Evolutionary conservation across 2,329 filamentous ascomycete species (phyloP).

Genomic region (Penicillium sp.): DNA sequence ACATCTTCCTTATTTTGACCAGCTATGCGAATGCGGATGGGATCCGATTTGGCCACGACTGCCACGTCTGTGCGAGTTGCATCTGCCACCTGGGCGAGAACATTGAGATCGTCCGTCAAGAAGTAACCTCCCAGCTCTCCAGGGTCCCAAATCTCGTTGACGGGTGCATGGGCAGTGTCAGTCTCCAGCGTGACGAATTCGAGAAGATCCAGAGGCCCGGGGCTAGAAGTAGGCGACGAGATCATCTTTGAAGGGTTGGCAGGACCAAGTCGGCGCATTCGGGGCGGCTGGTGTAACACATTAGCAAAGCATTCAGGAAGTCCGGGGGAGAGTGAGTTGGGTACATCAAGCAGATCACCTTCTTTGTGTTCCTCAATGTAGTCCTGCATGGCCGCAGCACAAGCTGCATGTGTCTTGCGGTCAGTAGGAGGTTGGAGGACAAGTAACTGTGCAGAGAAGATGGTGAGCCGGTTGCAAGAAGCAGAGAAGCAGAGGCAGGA

Average conservation of each 20-base stretch:
- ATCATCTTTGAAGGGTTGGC: neutral
- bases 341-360: neutral
- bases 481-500: too few species aligned
- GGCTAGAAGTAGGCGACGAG: neutral
- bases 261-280: neutral
- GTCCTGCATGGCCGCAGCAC: neutral
- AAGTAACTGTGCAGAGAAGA: neutral
- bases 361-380: conserved; percentile 1
- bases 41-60: neutral
- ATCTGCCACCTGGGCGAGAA: neutral
- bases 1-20: neutral
- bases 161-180: neutral
- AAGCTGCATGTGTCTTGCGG: neutral
- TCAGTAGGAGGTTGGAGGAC: neutral
- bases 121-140: neutral
- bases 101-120: neutral
- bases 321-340: neutral
- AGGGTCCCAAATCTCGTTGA: neutral
- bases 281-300: neutral
- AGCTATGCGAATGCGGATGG: neutral
- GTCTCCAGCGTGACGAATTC: neutral
- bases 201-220: neutral
- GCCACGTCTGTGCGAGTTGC: neutral
- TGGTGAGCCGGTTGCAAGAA: too few species aligned
- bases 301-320: neutral